These are phyloP conservation scores for Botrytis fabae DNA, from an alignment of 2,329 filamentous ascomycete genomes.

Conservation along the genomic window DNA sequence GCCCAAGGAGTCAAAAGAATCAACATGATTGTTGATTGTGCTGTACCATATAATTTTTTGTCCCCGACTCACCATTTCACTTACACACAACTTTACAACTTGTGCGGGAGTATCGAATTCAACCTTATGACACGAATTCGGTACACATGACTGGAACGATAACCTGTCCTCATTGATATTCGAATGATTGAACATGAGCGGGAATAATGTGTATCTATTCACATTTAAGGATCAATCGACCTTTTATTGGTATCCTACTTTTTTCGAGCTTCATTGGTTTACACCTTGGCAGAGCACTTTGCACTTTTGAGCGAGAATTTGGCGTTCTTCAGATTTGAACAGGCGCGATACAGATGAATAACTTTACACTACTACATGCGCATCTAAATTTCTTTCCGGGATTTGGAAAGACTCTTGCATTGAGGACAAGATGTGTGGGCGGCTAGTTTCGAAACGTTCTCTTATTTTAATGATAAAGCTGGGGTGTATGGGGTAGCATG, in stretches of 20 bases:
- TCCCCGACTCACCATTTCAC: neutral
- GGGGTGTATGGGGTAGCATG: constrained; percentile 19
- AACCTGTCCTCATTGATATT: constrained; percentile 28
- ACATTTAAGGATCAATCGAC: constrained; percentile 20
- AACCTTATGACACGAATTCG: neutral
- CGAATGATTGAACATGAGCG: constrained; percentile 33
- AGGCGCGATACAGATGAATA: constrained; percentile 19
- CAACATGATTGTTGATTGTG: constrained; percentile 8
- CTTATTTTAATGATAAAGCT: constrained; percentile 26
- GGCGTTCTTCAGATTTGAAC: constrained; percentile 21
- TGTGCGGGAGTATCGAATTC: neutral
- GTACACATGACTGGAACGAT: constrained; percentile 23
- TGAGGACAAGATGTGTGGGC: constrained; percentile 21
- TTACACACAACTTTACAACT: neutral
- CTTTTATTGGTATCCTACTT: constrained; percentile 27
- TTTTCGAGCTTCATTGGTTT: constrained; percentile 25
- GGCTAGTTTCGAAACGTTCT: constrained; percentile 23
- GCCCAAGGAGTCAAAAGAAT: constrained; percentile 34
- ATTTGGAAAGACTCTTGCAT: constrained; percentile 27
- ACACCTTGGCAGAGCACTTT: constrained; percentile 28
- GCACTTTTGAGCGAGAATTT: constrained; percentile 34
- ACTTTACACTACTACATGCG: constrained; percentile 26
- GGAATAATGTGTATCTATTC: constrained; percentile 37
- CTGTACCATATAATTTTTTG: neutral
- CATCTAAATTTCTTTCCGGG: constrained; percentile 28